phyloP scores from a whole-genome alignment of 768 basidiomycete genomes.

The Auricularia auricula-judae region DNA sequence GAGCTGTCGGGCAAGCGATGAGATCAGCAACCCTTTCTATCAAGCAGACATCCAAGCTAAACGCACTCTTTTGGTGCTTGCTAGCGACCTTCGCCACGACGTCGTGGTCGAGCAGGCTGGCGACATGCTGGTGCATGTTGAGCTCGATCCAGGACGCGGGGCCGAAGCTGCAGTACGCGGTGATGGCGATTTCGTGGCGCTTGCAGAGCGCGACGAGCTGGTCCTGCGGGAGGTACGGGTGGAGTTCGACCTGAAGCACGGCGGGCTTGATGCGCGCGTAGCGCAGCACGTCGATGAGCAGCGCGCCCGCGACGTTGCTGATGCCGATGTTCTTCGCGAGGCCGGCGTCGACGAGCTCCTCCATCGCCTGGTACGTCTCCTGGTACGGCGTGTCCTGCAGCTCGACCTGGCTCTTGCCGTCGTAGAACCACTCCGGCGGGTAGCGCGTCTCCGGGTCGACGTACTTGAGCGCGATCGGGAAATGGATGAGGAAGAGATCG shows the following conservation, averaged over 20 bases:
- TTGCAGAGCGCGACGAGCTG: conserved; percentile 32
- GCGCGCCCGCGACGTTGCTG: conserved; percentile 46
- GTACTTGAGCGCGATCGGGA: conserved; percentile 73
- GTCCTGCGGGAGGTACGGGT: conserved; percentile 45
- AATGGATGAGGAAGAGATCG: conserved; percentile 74
- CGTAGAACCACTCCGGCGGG: conserved; percentile 74
- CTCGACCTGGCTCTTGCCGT: conserved; percentile 44
- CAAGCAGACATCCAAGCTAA: not conserved
- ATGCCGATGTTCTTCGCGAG: conserved; percentile 71
- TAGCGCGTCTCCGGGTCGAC: conserved; percentile 67
- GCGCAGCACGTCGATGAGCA: conserved; percentile 65
- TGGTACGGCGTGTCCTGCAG: conserved; percentile 59
- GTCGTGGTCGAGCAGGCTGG: conserved; percentile 44
- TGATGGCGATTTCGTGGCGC: conserved; percentile 34
- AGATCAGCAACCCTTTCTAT: not conserved
- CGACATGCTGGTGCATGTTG: conserved; percentile 38
- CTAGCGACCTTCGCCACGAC: conserved; percentile 33
- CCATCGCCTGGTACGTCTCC: conserved; percentile 80
- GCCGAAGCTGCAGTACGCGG: conserved; percentile 47
- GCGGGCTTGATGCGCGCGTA: conserved; percentile 59
- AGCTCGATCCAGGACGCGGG: conserved; percentile 55
- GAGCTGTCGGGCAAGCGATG: conserved; percentile 13
- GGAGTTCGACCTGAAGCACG: conserved; percentile 50
- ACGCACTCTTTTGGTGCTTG: conserved; percentile 43
- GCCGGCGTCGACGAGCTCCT: conserved; percentile 61